These are phyloP conservation scores for Cladosporium sp. DNA, from an alignment of 2,329 filamentous ascomycete genomes.

Conservation along the genomic window DNA sequence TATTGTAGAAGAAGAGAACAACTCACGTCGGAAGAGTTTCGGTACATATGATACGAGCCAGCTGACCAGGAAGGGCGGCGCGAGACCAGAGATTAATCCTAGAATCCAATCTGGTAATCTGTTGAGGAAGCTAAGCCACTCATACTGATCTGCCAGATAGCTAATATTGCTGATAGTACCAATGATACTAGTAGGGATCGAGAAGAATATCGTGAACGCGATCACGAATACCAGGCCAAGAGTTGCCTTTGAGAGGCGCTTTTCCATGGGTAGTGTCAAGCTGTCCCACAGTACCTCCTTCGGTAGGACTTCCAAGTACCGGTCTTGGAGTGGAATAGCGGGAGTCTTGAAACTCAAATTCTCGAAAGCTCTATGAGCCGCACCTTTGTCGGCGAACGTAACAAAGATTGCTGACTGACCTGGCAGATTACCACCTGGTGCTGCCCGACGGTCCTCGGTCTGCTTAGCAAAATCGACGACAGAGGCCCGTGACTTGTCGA, in stretches of 20 bases:
- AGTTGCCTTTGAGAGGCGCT: slow-evolving; percentile 27
- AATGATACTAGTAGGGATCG: slow-evolving; percentile 31
- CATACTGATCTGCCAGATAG: slow-evolving; percentile 27
- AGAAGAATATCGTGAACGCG: slow-evolving; percentile 34
- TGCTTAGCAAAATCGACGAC: slow-evolving; percentile 69
- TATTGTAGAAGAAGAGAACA: neutral
- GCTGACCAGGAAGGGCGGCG: slow-evolving; percentile 30
- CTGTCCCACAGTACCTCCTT: slow-evolving; percentile 47
- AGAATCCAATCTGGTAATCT: slow-evolving; percentile 27
- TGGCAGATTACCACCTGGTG: slow-evolving; percentile 50
- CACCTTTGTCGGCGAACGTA: slow-evolving; percentile 76
- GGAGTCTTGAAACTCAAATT: slow-evolving; percentile 26
- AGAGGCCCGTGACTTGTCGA: slow-evolving; percentile 75
- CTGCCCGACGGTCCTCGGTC: slow-evolving; percentile 59
- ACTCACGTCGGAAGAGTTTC: slow-evolving; percentile 29
- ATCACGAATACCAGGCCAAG: slow-evolving; percentile 30
- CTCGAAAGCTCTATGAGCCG: slow-evolving; percentile 82
- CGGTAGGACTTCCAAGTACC: slow-evolving; percentile 42
- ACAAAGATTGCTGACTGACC: slow-evolving; percentile 76
- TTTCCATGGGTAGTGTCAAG: slow-evolving; percentile 32
- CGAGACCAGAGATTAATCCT: slow-evolving; percentile 29
- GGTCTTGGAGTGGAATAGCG: slow-evolving; percentile 35
- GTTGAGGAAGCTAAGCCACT: slow-evolving; percentile 29
- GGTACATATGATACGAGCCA: slow-evolving; percentile 33
- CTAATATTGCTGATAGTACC: slow-evolving; percentile 32